Evolutionary conservation across 345 rosid genomes (phyloP).

Genomic region (Eucalyptus pauciflora): DNA sequence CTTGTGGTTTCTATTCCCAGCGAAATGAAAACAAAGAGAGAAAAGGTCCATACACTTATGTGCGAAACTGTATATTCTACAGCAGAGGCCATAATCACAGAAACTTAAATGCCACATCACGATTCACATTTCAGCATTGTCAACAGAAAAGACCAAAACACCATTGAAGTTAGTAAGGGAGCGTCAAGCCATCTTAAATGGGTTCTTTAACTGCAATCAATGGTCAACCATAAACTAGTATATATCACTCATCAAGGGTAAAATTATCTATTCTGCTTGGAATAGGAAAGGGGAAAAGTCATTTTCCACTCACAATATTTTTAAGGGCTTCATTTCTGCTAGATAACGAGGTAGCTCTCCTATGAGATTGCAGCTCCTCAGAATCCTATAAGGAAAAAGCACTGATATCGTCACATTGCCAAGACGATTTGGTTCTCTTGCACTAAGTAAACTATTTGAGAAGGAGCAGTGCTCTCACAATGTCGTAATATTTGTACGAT

Average conservation of each 20-base stretch:
- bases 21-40: background rate
- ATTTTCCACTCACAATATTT: conserved; percentile 26
- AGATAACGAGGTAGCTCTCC: conserved; percentile 35
- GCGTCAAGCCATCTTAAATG: background rate
- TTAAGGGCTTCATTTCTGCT: background rate
- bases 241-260: background rate
- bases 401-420: background rate
- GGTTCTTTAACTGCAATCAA: no score
- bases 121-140: background rate
- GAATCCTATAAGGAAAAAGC: conserved; percentile 15
- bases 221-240: no score
- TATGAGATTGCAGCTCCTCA: conserved; percentile 47
- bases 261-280: background rate
- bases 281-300: background rate
- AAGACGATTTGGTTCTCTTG: background rate
- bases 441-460: background rate
- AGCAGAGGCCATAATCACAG: background rate
- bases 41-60: background rate
- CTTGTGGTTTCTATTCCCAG: background rate
- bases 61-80: fast-evolving
- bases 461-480: background rate
- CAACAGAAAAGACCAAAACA: background rate
- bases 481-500: background rate
- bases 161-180: background rate
- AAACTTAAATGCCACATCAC: background rate